Evolutionary conservation across 805 yeast species (phyloP), one percentile per base, ranked within the genome.

Genomic region (Helenozyma baotianmanensis): DNA sequence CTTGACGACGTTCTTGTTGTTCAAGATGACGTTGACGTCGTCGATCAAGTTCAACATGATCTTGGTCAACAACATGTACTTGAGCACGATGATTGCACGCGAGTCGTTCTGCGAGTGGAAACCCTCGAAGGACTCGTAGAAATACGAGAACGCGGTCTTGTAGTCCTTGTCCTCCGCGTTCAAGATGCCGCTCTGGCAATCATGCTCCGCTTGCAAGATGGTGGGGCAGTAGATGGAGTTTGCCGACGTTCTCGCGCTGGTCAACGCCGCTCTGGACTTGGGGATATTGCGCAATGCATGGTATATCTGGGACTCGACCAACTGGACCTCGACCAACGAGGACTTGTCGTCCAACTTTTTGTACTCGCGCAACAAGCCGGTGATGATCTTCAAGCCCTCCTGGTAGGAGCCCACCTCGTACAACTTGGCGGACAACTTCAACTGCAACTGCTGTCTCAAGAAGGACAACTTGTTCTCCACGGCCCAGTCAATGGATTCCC

Each of bases 81-180:
- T 92, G 59, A 92, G 72, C 12, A 87, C 89, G 43, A 76, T 78
- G 28, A 87, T 74, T 1, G 92, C 78, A 30, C 64, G 60, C 14
- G 53, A 44, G 38, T 78, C 79, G 31, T 72, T 79, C 38, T 81
- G 81, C 13, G 84, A 75, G 53, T 80, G 80, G 60, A 76, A 92
- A 27, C 90, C 90, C 59, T 92, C 98, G 51, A 90, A 88, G 13
- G 96, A 82, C 63, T 92, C 99, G 53, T 77, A 89, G 53, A 92
- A 92, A 60, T 92, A 92, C 6, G 97, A 88, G 54, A 74, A 92
- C 9, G 97, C 96, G 9, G 98, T 92, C 56, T 86, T 84, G 65
- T 85, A 94, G 60, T 92, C 99, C 58, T 85, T 85, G 51, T 92
- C 97, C 61, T 92, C 97, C 23, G 97, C 95, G 64, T 90, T 94